A percentile compares a stretch with the other conserved stretches of the same genome.
Conservation (phyloP, 2,329 filamentous ascomycete genomes). For the Pseudogymnoascus sp. region DNA sequence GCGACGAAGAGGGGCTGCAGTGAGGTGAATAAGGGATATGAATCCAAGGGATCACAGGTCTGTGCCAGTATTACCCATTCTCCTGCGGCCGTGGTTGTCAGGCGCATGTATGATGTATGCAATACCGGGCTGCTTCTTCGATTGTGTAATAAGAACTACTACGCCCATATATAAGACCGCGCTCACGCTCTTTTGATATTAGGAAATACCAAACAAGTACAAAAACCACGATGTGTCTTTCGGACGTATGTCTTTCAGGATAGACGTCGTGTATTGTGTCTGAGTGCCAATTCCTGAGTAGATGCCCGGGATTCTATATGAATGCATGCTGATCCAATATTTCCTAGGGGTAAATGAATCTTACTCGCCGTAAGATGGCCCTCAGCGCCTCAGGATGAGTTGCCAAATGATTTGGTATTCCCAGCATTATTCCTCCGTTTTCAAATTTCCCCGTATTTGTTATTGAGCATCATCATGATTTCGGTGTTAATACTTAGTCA, state of each 20-base stretch:
- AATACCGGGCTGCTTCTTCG: not conserved
- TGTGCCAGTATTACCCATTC: not conserved
- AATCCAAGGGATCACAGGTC: not conserved
- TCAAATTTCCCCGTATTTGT: not conserved
- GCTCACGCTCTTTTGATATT: not conserved
- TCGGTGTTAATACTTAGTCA: not conserved
- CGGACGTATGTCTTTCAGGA: not conserved
- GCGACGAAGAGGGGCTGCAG: conserved; percentile 50
- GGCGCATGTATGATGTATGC: not conserved
- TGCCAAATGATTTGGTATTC: not conserved
- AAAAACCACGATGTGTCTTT: not conserved
- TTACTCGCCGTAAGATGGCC: not conserved
- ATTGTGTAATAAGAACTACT: not conserved
- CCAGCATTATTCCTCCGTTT: not conserved
- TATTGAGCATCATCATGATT: not conserved
- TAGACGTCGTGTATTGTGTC: not conserved
- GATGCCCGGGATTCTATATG: not conserved
- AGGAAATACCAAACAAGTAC: not conserved
- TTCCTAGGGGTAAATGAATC: not conserved
- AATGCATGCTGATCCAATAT: not conserved
- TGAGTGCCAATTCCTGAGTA: not conserved
- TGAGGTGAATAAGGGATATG: not conserved
- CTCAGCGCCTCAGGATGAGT: not conserved
- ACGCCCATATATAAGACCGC: not conserved
- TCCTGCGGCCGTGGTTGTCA: not conserved